Percentiles rank a stretch among this genome's conserved stretches.
Evolutionary conservation across 2,329 filamentous ascomycete species (phyloP).

Genomic region (Phyllosticta paracitricarpa): DNA sequence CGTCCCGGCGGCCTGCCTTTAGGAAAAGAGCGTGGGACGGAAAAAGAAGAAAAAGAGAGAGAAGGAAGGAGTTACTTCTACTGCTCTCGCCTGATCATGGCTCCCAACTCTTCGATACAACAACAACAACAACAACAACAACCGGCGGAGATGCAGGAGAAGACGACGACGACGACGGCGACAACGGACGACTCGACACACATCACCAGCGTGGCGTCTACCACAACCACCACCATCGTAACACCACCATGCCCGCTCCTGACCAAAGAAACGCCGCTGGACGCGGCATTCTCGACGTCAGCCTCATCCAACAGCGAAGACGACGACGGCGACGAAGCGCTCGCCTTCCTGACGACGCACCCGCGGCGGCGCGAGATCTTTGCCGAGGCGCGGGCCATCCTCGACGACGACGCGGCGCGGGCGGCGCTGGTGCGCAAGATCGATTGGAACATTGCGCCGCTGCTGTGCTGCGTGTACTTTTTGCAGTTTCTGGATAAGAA

Average conservation of each 20-base stretch:
- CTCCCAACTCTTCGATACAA: background rate
- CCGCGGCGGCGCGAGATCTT: slow-evolving; percentile 20
- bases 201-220: background rate
- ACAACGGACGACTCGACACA: background rate
- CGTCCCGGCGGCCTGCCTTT: background rate
- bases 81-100: background rate
- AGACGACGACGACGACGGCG: background rate
- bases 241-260: background rate
- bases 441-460: slow-evolving; percentile 9
- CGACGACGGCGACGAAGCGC: slow-evolving; percentile 26
- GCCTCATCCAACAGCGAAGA: background rate
- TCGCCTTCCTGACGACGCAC: slow-evolving; percentile 26
- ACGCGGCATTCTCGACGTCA: background rate
- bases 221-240: background rate
- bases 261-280: background rate
- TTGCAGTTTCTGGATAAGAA: slow-evolving; percentile 55
- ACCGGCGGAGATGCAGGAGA: background rate
- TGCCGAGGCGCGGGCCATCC: slow-evolving; percentile 18
- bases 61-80: background rate
- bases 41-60: background rate
- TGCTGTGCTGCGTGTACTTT: slow-evolving; percentile 50
- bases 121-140: background rate
- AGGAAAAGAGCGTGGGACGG: too few species aligned
- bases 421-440: slow-evolving; percentile 8
- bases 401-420: slow-evolving; percentile 15